phyloP scores from a whole-genome alignment of 345 rosid species.

The Boechera divaricarpa region DNA sequence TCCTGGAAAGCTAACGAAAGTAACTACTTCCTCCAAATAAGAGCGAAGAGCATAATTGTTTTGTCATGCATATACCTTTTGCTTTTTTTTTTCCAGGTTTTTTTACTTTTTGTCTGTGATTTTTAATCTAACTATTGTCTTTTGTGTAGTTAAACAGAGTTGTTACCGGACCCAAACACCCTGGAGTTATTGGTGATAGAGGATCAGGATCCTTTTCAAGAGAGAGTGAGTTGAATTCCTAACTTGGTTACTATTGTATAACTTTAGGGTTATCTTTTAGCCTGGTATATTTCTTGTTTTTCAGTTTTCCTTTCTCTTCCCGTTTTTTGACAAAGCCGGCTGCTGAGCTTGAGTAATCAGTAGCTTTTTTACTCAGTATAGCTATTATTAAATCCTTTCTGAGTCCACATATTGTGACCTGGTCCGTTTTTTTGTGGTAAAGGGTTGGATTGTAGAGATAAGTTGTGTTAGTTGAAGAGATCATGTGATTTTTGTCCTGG shows the following conservation, averaged over 20 bases:
- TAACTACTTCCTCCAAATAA: not conserved
- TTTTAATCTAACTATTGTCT: not conserved
- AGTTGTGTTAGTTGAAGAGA: slow-evolving; percentile 1
- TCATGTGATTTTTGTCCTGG: not conserved
- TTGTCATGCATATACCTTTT: slow-evolving; percentile 4
- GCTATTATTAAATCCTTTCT: not conserved
- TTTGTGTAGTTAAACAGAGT: slow-evolving; percentile 78
- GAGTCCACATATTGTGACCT: not conserved
- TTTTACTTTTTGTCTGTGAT: slow-evolving; percentile 10
- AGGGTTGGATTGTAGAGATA: slow-evolving; percentile 1
- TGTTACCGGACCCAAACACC: slow-evolving; percentile 89
- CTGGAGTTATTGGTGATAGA: slow-evolving; percentile 97
- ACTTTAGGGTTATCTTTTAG: not conserved
- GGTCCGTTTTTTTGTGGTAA: not conserved
- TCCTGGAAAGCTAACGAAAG: not conserved
- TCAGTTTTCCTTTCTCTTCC: not conserved
- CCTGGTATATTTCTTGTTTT: slow-evolving; percentile 10
- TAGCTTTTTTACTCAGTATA: not conserved
- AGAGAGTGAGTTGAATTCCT: slow-evolving; percentile 76
- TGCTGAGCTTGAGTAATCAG: not conserved
- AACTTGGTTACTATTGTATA: slow-evolving; percentile 15
- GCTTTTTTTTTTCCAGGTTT: not conserved
- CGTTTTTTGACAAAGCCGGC: not conserved
- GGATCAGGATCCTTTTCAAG: slow-evolving; percentile 97
- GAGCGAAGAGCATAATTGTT: not conserved